Evolutionary conservation across 441 rosid genomes (phyloP), one percentile per base, ranked within the genome.

Genomic region (Pelargonium myrrhifolium): DNA sequence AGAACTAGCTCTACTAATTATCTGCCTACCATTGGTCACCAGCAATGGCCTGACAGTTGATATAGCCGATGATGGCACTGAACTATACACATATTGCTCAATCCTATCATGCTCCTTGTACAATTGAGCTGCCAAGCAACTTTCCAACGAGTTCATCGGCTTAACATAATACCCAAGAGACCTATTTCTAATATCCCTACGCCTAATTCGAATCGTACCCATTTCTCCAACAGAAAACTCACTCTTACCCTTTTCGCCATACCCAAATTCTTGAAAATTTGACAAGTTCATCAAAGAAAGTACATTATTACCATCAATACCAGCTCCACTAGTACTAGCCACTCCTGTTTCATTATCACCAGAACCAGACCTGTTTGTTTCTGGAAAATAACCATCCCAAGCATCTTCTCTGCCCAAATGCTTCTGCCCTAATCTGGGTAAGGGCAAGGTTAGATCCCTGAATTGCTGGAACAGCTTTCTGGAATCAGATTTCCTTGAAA

Each of bases 11-110:
- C 80, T 80, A 80, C 82, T 81, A 72, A 90, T 84, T 58, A 86
- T 68, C 58, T n/a, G 72, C 71, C 62, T 68, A 71, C 89, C 90
- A 79, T 89, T 87, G 40, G 90, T 84, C 64, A 88, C 83, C 71
- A 82, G 22, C 66, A 88, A 77, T 3, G 93, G 87, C 78, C 89
- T 80, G 65, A 65, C 51, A 6, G 75, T 66, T 64, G 76, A 76
- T 40, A 66, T 65, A 40, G 77, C 71, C 14, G 86, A 78, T 4
- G 85, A 80, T 24, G 80, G 77, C 67, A 76, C 69, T 22, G 78
- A 72, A 55, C 85, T 79, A 65, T 69, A 76, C 69, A 82, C 73
- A 59, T 82, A 77, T 53, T 86, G 86, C 72, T 84, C 87, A 79
- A 77, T 80, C 39, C 71, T 67, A 11, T 68, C 63, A 15, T 76